Evolutionary conservation across 129 eudicot species (phyloP).

Genomic region (Chrysanthemum seticuspe): DNA sequence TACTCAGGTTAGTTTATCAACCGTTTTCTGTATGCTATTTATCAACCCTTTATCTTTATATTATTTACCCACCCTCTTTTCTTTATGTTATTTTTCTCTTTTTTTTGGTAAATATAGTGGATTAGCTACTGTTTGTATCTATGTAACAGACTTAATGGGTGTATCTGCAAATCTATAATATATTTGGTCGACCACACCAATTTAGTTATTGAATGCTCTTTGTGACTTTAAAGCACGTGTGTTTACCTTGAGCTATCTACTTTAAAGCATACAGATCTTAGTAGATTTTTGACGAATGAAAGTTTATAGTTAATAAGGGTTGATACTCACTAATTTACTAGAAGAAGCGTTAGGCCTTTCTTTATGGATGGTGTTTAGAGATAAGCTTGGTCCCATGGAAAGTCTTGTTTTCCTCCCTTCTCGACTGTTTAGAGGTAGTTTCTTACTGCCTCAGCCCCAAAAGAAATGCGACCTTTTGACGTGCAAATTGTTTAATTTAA

Average conservation of each 20-base stretch:
- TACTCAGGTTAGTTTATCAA: conserved; percentile 59
- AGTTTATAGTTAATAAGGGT: conserved; percentile 11
- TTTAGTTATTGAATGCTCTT: conserved; percentile 9
- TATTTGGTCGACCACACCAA: neutral
- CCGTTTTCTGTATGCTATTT: neutral
- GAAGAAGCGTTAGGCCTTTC: neutral
- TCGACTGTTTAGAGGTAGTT: neutral
- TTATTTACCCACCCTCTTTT: neutral
- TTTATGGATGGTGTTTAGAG: neutral
- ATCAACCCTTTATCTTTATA: neutral
- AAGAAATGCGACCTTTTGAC: neutral
- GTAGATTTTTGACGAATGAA: neutral
- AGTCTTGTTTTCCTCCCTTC: neutral
- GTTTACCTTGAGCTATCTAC: conserved; percentile 3
- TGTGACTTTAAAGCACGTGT: neutral
- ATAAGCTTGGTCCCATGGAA: neutral
- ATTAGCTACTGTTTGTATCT: neutral
- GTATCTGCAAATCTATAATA: neutral
- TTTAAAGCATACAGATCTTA: neutral
- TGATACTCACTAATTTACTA: neutral
- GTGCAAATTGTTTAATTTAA: neutral
- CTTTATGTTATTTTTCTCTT: neutral
- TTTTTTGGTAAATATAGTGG: neutral
- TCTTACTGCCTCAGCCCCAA: neutral
- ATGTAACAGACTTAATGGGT: too few relatives aligned